Percentiles rank a stretch among this genome's conserved stretches.
phyloP scores from a whole-genome alignment of 805 yeast species.

The Suhomyces emberorum region DNA sequence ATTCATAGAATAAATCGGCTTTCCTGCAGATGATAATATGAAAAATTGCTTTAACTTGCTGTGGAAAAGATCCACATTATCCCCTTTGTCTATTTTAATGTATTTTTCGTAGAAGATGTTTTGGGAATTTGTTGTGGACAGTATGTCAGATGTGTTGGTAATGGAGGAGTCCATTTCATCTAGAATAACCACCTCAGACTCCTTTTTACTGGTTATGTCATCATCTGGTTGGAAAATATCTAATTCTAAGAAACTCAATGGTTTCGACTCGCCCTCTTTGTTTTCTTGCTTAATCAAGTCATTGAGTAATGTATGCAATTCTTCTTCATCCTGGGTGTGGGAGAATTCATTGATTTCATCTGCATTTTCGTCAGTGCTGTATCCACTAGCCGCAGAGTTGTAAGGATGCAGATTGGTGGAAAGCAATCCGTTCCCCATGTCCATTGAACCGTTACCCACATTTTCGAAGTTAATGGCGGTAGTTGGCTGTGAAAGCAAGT shows the following conservation, averaged over 20 bases:
- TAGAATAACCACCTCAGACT: background rate
- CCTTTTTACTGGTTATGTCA: background rate
- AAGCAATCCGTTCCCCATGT: background rate
- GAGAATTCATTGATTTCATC: constrained; percentile 6
- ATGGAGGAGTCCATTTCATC: background rate
- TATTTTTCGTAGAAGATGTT: constrained; percentile 14
- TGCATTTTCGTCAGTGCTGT: constrained; percentile 7
- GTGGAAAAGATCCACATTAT: constrained; percentile 18
- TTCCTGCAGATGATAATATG: constrained; percentile 80
- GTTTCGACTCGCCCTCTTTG: background rate
- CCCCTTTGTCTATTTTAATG: constrained; percentile 16
- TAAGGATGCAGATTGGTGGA: constrained; percentile 2
- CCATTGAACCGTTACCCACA: constrained; percentile 4
- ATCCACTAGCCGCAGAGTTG: background rate
- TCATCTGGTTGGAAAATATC: constrained; percentile 8
- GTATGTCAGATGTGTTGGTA: constrained; percentile 1
- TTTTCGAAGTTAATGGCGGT: constrained; percentile 21
- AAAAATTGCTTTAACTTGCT: constrained; percentile 64
- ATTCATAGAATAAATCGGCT: constrained; percentile 77
- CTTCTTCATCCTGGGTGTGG: constrained; percentile 19
- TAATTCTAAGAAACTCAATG: constrained; percentile 10
- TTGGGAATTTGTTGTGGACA: background rate
- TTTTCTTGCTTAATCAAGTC: constrained; percentile 17
- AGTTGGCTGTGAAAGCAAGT: constrained; percentile 14
- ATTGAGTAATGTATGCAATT: constrained; percentile 20